These are phyloP conservation scores for Lentinus tigrinus DNA, from an alignment of 768 basidiomycete genomes.

Conservation along the genomic window DNA sequence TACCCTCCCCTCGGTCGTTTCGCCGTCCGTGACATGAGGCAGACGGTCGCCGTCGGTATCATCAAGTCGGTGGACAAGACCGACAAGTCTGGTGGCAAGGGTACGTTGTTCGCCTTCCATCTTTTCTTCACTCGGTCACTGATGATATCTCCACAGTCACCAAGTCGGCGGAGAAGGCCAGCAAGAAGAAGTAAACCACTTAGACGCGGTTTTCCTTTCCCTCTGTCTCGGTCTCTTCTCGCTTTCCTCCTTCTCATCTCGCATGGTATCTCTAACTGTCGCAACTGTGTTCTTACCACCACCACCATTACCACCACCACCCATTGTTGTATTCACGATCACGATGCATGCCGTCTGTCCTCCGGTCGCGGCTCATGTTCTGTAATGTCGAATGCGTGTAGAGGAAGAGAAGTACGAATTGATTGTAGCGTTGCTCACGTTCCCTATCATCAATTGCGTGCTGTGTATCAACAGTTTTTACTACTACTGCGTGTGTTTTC, in stretches of 20 bases:
- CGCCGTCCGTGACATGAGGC: slow-evolving; percentile 99
- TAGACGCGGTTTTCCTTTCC: slow-evolving; percentile 45
- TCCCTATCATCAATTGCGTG: slow-evolving; percentile 1
- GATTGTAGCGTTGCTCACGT: slow-evolving; percentile 25
- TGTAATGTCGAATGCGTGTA: slow-evolving; percentile 26
- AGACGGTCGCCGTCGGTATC: slow-evolving; percentile 98
- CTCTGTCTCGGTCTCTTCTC: slow-evolving; percentile 35
- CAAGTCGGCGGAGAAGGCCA: slow-evolving; percentile 94
- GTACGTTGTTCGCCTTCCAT: slow-evolving; percentile 37
- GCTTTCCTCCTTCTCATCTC: slow-evolving; percentile 43
- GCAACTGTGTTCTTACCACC: slow-evolving; percentile 32
- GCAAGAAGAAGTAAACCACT: slow-evolving; percentile 87
- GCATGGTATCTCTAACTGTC: slow-evolving; percentile 34
- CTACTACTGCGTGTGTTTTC: not conserved
- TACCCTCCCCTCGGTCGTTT: slow-evolving; percentile 99
- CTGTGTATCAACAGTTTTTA: not conserved
- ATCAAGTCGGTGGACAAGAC: slow-evolving; percentile 98
- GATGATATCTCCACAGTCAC: slow-evolving; percentile 53
- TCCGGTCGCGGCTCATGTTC: slow-evolving; percentile 32
- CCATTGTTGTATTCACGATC: slow-evolving; percentile 36
- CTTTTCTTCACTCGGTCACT: not conserved
- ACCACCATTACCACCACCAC: slow-evolving; percentile 26
- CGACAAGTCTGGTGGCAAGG: slow-evolving; percentile 86
- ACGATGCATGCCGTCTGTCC: slow-evolving; percentile 30
- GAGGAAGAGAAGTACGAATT: slow-evolving; percentile 32